Evolutionary conservation across 2,329 filamentous ascomycete genomes (phyloP).

Genomic region (Cryphonectria carpinicola): DNA sequence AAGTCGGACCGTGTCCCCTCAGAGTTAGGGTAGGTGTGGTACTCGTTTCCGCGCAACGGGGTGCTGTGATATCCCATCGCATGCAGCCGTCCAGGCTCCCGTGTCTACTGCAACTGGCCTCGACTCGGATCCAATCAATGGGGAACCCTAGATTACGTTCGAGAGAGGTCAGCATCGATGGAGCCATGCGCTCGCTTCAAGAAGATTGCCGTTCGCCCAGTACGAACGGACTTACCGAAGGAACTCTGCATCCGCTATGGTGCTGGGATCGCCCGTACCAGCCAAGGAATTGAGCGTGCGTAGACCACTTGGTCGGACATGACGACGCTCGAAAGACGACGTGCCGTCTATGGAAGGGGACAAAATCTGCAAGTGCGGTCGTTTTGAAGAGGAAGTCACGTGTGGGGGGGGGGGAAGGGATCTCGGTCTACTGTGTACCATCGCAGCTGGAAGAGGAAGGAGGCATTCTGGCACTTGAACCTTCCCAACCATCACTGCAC

Average conservation of each 20-base stretch:
- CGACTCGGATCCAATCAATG: neutral
- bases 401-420: neutral
- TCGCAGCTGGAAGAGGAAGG: conserved; percentile 4
- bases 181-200: neutral
- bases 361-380: neutral
- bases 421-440: neutral
- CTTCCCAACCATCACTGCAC: neutral
- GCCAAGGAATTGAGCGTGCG: neutral
- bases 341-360: neutral
- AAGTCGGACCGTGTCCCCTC: neutral
- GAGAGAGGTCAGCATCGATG: neutral
- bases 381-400: neutral
- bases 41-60: conserved; percentile 6
- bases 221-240: conserved; percentile 4
- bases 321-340: neutral
- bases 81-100: neutral
- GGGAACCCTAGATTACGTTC: neutral
- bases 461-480: neutral
- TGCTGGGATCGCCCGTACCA: neutral
- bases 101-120: neutral
- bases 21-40: neutral
- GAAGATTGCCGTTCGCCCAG: neutral
- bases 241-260: neutral
- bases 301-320: neutral
- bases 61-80: neutral